Evolutionary conservation across 2,329 filamentous ascomycete species (phyloP).

Genomic region (Thielaviopsis euricoi): DNA sequence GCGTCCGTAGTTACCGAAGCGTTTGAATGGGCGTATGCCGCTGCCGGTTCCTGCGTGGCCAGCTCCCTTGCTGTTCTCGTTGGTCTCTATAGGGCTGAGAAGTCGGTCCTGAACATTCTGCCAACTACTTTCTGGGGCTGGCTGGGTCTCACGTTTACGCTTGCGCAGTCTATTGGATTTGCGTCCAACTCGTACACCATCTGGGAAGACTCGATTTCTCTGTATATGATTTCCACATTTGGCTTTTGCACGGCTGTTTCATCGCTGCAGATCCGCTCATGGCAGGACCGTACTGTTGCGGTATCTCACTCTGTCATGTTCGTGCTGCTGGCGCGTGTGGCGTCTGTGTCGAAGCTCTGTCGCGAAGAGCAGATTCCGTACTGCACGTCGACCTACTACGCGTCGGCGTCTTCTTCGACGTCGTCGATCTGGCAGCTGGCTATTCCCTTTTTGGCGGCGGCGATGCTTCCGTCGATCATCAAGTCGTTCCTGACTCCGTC

Average conservation of each 20-base stretch:
- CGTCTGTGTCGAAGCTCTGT: slow-evolving; percentile 81
- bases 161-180: slow-evolving; percentile 84
- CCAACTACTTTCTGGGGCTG: slow-evolving; percentile 80
- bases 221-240: slow-evolving; percentile 84
- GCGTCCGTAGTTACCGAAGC: slow-evolving; percentile 18
- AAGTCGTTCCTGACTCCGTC: slow-evolving; percentile 69
- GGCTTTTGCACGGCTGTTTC: slow-evolving; percentile 58
- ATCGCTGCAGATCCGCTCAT: slow-evolving; percentile 54
- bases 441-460: slow-evolving; percentile 59
- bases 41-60: slow-evolving; percentile 26
- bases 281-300: slow-evolving; percentile 55
- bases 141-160: slow-evolving; percentile 62
- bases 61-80: slow-evolving; percentile 26
- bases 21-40: slow-evolving; percentile 19
- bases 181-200: slow-evolving; percentile 97
- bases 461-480: slow-evolving; percentile 57
- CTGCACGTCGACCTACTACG: slow-evolving; percentile 90
- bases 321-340: slow-evolving; percentile 57
- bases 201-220: slow-evolving; percentile 89
- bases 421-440: slow-evolving; percentile 78
- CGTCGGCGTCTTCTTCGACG: slow-evolving; percentile 78
- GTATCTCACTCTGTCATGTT: slow-evolving; percentile 78
- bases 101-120: slow-evolving; percentile 34
- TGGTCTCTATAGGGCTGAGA: slow-evolving; percentile 27
- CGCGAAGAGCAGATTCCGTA: slow-evolving; percentile 97